Base-by-base conservation (phyloP, 257 asterid species). In the Gynochthodes officinalis region DNA sequence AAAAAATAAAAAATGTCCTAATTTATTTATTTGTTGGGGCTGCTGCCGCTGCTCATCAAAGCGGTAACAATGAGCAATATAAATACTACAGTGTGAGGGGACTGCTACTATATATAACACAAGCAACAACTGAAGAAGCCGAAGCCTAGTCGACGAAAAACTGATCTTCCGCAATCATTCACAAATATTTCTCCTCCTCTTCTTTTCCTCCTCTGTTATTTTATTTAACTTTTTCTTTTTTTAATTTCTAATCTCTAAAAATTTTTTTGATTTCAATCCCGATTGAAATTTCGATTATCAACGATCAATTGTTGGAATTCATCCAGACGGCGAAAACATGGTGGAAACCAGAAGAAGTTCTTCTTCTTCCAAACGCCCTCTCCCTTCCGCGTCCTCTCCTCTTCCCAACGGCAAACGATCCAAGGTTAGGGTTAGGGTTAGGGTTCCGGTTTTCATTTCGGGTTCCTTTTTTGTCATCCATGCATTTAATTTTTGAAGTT, bases 301-400 rank as follows among this genome's bases (percentile, higher is more conserved):
- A 70, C 28, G 39, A 66, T 48, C 60, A 58, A 15, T 72, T 62
- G 35, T 67, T 28, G 61, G 39, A 57, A 50, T 80, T 42, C 40
- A 72, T 25, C 55, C 71, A 64, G 28, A 64, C 33, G 74, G 78
- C 64, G 76, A 74, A 30, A 75, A 75, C 66, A 93, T 93, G 98
- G 98, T 90, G 59, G 97, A 89, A 79, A 93, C 96, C 67, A 84
- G 97, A 73, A 86, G 98, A 55, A 81, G 97, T 61, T 84, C 98
- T 63, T 87, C 96, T 73, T 77, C 95, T 40, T 85, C 98, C 7
- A 93, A 93, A 77, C 95, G 96, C 21, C 81, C 92, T 23, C 80
- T 83, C 4, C 43, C 87, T 59, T 81, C 92, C 68, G 82, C 96
- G 6, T 65, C 96, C 1, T 76, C 97, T 69, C 71, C 96, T 69